phyloP scores from a whole-genome alignment of 176 grass and related monocot genomes.

The Oryza nivara region DNA sequence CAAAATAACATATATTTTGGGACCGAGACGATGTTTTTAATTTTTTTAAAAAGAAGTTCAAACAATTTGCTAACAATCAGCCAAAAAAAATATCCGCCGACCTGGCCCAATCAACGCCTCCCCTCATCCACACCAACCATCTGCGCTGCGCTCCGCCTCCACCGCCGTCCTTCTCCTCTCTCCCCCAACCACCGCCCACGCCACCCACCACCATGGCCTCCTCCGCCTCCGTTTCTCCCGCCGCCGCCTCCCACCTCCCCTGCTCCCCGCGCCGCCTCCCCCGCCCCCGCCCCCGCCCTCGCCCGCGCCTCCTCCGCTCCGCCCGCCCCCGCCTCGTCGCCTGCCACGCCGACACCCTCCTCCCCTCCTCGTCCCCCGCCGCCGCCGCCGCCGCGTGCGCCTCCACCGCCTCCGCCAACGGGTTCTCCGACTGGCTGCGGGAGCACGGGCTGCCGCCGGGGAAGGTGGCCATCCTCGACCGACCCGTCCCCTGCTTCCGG shows the following conservation, averaged over 20 bases:
- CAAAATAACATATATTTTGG: no score
- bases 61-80: neutral
- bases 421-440: constrained; percentile 75
- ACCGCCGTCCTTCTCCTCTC: constrained; percentile 7
- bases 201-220: constrained; percentile 35
- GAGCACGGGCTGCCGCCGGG: constrained; percentile 59
- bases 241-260: constrained; percentile 36
- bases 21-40: no score
- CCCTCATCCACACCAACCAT: constrained; percentile 43
- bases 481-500: constrained; percentile 54
- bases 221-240: constrained; percentile 34
- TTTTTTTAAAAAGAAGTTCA: neutral
- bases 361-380: constrained; percentile 18
- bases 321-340: constrained; percentile 29
- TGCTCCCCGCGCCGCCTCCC: constrained; percentile 42
- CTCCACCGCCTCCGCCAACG: constrained; percentile 40
- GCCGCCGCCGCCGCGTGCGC: constrained; percentile 39
- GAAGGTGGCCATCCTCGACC: constrained; percentile 76
- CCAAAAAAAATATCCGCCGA: constrained; percentile 24
- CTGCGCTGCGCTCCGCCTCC: constrained; percentile 11
- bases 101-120: constrained; percentile 45
- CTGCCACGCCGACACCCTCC: constrained; percentile 68
- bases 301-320: constrained; percentile 10
- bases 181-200: constrained; percentile 27
- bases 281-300: neutral